Evolutionary conservation across 257 asterid species (phyloP), one percentile per base, ranked within the genome.

Genomic region (Haberlea rhodopensis): DNA sequence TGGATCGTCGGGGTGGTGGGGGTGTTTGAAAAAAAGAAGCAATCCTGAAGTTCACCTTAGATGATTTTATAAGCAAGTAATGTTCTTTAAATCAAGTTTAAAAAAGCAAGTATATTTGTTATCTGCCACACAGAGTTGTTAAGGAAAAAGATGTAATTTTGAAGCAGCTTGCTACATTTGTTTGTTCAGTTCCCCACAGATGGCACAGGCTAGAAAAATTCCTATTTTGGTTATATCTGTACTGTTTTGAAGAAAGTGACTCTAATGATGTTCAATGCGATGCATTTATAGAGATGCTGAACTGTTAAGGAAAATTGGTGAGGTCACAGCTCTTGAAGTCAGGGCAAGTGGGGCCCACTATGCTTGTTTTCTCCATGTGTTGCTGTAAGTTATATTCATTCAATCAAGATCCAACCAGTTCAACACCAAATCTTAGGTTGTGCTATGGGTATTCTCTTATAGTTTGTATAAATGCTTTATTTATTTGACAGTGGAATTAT

Each of bases 341-440:
- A 84, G 99, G 83, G 99, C 99, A 5, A 76, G 91, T 24, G 99
- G 99, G 21, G 81, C 87, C 11, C 96, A 80, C 7, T 92, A 85
- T 84, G 83, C 94, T n/a, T n/a, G n/a, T 92, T 92, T 76, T 88
- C 99, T 58, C 99, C 99, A 18, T 92, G 97, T 76, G 91, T 92
- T 73, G 99, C 99, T 76, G 99, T 92, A 81, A 89, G 99, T 85
- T 5, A 23, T 28, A 57, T 28, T 40, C 28, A 40, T 59, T 28
- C 66, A 46, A n/a, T 68, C 67, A 45, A 58, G n/a, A 29, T 52
- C 54, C 58, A 56, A 54, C 25, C 21, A 32, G n/a, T 24, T 69
- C 34, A 21, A 60, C 60, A 31, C 68, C 69, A 32, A 6, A 9
- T 40, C 53, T 26, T 62, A 48, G 59, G 26, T 52, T 60, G 54